Evolutionary conservation across 2,329 filamentous ascomycete species (phyloP), one percentile per base, ranked within the genome.

Genomic region (Monilinia aucupariae): DNA sequence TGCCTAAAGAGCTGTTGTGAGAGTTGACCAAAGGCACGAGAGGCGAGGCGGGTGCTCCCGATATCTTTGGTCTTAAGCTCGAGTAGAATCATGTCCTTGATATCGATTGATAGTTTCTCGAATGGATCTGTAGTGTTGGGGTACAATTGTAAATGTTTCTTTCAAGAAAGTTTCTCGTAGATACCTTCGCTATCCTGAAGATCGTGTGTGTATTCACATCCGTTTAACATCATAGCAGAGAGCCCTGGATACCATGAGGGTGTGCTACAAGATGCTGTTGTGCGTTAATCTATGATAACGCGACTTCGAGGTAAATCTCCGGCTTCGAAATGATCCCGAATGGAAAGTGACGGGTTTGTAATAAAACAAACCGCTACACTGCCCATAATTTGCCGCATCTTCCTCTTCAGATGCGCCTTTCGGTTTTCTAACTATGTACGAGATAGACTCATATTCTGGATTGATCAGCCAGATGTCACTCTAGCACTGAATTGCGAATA

Each of bases 161-260:
- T 39, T 12, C 25, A 15, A n/a, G 13, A 54, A 2, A 30, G 41
- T 10, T 13, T 17, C 1, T 15, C 17, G 15, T 39, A 43, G 6
- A 43, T 22, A 27, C 15, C 15, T 7, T 39, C 37, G 9, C 12
- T 9, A n/a, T n/a, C 15, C 22, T 20, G 37, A n/a, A 17, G 13
- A n/a, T 30, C 12, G 39, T 17, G 27, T 20, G 59, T 37, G 1
- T 37, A 17, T 30, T 5, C 1, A 48, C 58, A 65, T 10, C 43
- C 10, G 6, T 43, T 53, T 39, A n/a, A 22, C 13, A 64, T 27
- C 15, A 56, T 22, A 4, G 51, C n/a, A 2, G 41, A 10, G 8
- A 64, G 1, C 66, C 59, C 22, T 63, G 59, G 4, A 68, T 65
- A 13, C 63, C 48, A 5, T 51, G n/a, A 17, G 64, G 66, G 52